phyloP scores from a whole-genome alignment of 202 grass and related monocot genomes.

The Panicum hallii region DNA sequence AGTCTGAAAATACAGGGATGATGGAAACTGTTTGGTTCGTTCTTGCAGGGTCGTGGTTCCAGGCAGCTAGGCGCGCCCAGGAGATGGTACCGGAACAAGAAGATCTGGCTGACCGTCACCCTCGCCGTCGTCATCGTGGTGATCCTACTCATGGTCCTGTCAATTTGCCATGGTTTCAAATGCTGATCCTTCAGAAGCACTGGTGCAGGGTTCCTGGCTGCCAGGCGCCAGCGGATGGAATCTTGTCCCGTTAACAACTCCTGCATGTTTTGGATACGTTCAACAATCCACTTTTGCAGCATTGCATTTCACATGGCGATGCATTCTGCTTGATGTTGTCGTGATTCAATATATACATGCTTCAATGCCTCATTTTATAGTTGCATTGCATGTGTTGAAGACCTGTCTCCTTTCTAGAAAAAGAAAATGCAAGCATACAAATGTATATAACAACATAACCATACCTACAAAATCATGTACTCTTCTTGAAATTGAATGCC shows the following conservation, averaged over 20 bases:
- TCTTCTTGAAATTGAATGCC: not conserved
- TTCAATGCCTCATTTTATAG: too few relatives aligned
- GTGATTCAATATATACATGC: too few relatives aligned
- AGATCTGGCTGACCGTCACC: not conserved
- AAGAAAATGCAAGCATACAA: too few relatives aligned
- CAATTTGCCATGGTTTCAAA: slow-evolving; percentile 22
- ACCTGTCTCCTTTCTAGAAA: too few relatives aligned
- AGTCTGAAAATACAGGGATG: not conserved
- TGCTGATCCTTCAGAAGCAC: slow-evolving; percentile 6
- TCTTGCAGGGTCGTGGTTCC: not conserved
- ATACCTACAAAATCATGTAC: too few relatives aligned
- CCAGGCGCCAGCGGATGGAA: not conserved
- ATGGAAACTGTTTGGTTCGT: not conserved
- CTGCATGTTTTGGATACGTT: not conserved
- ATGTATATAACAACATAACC: too few relatives aligned
- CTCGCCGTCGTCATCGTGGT: not conserved
- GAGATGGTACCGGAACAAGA: slow-evolving; percentile 13
- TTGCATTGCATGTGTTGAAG: too few relatives aligned
- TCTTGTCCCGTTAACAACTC: not conserved
- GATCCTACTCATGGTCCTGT: not conserved
- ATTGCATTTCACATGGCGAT: too few relatives aligned
- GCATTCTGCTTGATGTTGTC: too few relatives aligned
- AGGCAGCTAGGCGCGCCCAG: not conserved
- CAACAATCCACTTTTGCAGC: too few relatives aligned
- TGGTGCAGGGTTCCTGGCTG: not conserved